phyloP scores from a whole-genome alignment of 768 basidiomycete species.

The Cystobasidium tubakii region DNA sequence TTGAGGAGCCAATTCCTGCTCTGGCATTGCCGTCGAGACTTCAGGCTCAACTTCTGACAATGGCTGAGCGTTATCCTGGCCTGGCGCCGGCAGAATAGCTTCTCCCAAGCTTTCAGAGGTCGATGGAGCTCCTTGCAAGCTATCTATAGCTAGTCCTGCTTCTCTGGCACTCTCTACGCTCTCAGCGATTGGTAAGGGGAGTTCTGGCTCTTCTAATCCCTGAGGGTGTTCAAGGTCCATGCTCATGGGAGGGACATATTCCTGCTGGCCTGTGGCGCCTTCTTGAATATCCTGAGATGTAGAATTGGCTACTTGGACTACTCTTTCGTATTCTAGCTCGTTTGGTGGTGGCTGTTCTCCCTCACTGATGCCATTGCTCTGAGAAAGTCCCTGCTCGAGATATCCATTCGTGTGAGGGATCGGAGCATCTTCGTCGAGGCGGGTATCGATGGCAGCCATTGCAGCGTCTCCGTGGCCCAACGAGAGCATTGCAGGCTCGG shows the following conservation, averaged over 20 bases:
- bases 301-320: background rate
- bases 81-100: background rate
- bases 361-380: no score
- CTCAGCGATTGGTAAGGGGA: background rate
- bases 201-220: slow-evolving; percentile 1
- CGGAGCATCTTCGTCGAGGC: slow-evolving; percentile 21
- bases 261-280: background rate
- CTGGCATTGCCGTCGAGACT: background rate
- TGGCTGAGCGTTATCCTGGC: background rate
- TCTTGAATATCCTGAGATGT: background rate
- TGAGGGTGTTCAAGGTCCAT: slow-evolving; percentile 33
- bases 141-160: background rate
- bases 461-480: slow-evolving; percentile 27
- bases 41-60: background rate
- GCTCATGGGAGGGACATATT: slow-evolving; percentile 21
- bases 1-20: background rate
- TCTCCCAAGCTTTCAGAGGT: background rate
- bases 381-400: background rate
- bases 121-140: background rate
- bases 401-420: background rate
- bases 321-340: background rate
- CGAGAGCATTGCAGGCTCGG: background rate
- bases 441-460: slow-evolving; percentile 29
- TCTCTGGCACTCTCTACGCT: background rate
- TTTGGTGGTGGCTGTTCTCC: background rate